phyloP scores from a whole-genome alignment of 2,329 filamentous ascomycete genomes.

The Aspergillus sp. region DNA sequence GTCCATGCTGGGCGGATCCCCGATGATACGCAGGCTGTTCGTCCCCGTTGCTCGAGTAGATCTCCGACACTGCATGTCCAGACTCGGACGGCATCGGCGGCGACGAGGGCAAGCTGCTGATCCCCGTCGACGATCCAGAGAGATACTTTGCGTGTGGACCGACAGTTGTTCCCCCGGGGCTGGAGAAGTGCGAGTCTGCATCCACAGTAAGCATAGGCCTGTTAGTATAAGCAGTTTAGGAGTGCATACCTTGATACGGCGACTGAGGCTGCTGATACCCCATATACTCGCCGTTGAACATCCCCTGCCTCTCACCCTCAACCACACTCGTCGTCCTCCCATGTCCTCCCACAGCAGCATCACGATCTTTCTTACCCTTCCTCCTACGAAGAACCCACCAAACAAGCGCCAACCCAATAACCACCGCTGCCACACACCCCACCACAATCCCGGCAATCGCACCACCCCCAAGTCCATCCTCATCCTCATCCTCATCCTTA shows the following conservation, averaged over 20 bases:
- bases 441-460: constrained; percentile 4
- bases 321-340: too few species aligned
- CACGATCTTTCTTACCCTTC: neutral
- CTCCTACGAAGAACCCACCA: neutral
- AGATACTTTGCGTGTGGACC: neutral
- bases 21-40: neutral
- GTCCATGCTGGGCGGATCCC: neutral
- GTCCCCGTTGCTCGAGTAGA: neutral
- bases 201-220: neutral
- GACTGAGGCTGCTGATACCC: neutral
- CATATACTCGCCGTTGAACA: neutral
- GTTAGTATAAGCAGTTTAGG: neutral
- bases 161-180: neutral
- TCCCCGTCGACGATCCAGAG: neutral
- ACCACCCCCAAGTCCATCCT: neutral
- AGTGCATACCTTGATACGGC: neutral
- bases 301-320: neutral
- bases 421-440: neutral
- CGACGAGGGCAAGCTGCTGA: neutral
- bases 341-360: too few species aligned
- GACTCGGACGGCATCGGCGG: neutral
- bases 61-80: neutral
- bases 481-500: neutral
- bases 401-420: neutral
- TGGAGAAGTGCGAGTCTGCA: constrained; percentile 2